Conservation (phyloP, 768 basidiomycete genomes). For the Leccinum truebloodii region DNA sequence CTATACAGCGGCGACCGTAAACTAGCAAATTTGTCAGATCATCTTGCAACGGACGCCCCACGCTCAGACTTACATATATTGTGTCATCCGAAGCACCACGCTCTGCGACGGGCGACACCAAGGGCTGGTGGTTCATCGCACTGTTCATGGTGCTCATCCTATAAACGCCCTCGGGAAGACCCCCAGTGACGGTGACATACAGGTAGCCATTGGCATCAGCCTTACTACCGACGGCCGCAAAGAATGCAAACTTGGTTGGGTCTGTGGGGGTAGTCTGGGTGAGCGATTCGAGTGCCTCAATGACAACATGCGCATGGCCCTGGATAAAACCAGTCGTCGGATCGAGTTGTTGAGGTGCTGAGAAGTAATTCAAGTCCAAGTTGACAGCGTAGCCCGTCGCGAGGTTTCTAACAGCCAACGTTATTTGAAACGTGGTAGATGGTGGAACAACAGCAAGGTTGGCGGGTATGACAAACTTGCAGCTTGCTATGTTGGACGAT, state of each 20-base stretch:
- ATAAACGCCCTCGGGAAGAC: conserved; percentile 55
- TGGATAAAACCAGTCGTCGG: conserved; percentile 46
- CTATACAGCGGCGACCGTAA: conserved; percentile 19
- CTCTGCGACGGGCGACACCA: conserved; percentile 37
- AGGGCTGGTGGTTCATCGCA: conserved; percentile 49
- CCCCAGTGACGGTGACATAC: conserved; percentile 48
- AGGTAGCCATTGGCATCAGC: conserved; percentile 47
- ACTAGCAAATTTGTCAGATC: conserved; percentile 20
- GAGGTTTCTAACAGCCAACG: conserved; percentile 45
- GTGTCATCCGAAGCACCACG: conserved; percentile 44
- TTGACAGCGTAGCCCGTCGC: conserved; percentile 62
- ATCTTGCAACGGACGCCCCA: background rate
- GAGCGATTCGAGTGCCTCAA: conserved; percentile 52
- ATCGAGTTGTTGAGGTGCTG: conserved; percentile 56
- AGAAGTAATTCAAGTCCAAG: conserved; percentile 50
- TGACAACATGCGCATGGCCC: conserved; percentile 65
- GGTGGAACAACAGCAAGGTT: conserved; percentile 47
- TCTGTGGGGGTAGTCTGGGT: conserved; percentile 49
- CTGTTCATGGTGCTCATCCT: conserved; percentile 45
- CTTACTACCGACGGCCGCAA: conserved; percentile 50
- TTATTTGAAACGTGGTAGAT: conserved; percentile 53
- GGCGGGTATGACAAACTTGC: conserved; percentile 50
- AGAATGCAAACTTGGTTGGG: conserved; percentile 57
- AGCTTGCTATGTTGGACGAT: conserved; percentile 49
- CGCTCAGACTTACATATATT: conserved; percentile 36